phyloP scores from a whole-genome alignment of 2,329 filamentous ascomycete genomes.

The Clarireedia monteithiana region DNA sequence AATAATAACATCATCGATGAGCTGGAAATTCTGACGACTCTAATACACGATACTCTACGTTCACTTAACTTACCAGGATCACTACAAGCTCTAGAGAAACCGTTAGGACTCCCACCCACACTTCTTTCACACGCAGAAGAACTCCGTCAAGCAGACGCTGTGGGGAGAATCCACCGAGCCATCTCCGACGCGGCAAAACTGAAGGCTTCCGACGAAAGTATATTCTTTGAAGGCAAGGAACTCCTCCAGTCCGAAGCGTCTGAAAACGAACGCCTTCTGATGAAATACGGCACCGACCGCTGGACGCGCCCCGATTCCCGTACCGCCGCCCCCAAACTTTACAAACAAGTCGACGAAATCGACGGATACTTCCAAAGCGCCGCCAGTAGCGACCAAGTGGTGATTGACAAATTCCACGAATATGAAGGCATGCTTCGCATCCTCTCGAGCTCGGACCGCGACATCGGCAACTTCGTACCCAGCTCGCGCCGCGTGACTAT shows the following conservation, averaged over 20 bases:
- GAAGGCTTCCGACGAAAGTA: slow-evolving; percentile 66
- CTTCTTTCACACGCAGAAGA: slow-evolving; percentile 89
- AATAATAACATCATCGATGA: slow-evolving; percentile 82
- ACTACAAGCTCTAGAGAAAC: slow-evolving; percentile 89
- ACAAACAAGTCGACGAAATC: slow-evolving; percentile 51
- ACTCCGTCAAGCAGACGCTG: slow-evolving; percentile 80
- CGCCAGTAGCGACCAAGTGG: slow-evolving; percentile 54
- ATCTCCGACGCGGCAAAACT: slow-evolving; percentile 87
- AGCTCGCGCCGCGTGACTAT: slow-evolving; percentile 73
- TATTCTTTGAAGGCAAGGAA: slow-evolving; percentile 78
- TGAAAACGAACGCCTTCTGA: slow-evolving; percentile 69
- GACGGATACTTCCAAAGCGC: slow-evolving; percentile 77
- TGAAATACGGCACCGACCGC: slow-evolving; percentile 77
- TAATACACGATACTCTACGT: slow-evolving; percentile 70
- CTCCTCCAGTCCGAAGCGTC: slow-evolving; percentile 71
- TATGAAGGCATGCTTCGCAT: slow-evolving; percentile 69
- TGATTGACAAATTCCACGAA: slow-evolving; percentile 65
- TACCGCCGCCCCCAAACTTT: slow-evolving; percentile 47
- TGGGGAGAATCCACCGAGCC: slow-evolving; percentile 67
- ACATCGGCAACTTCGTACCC: slow-evolving; percentile 82
- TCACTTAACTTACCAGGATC: slow-evolving; percentile 87
- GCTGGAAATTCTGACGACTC: slow-evolving; percentile 71
- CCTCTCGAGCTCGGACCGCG: slow-evolving; percentile 70
- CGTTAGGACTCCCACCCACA: slow-evolving; percentile 77
- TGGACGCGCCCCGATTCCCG: slow-evolving; percentile 69